Evolutionary conservation across 257 asterid genomes (phyloP), one percentile per base, ranked within the genome.

Genomic region (Thymus quinquecostatus): DNA sequence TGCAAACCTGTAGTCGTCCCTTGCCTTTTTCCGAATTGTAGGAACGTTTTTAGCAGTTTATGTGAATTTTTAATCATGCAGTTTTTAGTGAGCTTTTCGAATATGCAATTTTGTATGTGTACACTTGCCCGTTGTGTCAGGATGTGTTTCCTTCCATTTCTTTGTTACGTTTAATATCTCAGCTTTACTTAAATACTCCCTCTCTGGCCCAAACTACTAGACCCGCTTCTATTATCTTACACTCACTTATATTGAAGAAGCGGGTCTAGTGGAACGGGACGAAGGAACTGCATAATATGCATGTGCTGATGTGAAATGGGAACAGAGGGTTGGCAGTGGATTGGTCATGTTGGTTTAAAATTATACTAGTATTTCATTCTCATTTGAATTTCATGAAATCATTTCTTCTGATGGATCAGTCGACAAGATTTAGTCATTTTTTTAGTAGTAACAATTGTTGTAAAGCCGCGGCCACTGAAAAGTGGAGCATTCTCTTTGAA

Each of bases 81-180:
- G 60, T 62, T 55, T 21, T 55, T 68, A 62, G 75, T 14, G 59
- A 63, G 64, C 51, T 50, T 61, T 43, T 53, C 30, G 45, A 38
- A 69, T 69, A 60, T 63, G 75, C 75, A 78, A 78, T 78, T 78
- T 78, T 72, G 82, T 68, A 47, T 67, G 63, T 61, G 36, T 62
- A 72, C 61, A 51, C 55, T 60, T 68, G 33, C 34, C 48, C 5
- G 53, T n/a, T 49, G 66, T 45, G 55, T 64, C 38, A 0, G 60
- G 55, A 43, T 64, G 32, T 43, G 71, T 13, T 34, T 55, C 49
- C 21, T 64, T 73, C 27, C 30, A 21, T 36, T 47, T 51, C 45
- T 47, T 54, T 43, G 60, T 30, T 45, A 21, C 33, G 6, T 65
- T 73, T 11, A 55, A 4, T 61, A 29, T 8, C 57, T 1, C 60